Evolutionary conservation across 352 stramenopile genomes (phyloP), one percentile per base, ranked within the genome.

Genomic region (Phytophthora tentaculata): DNA sequence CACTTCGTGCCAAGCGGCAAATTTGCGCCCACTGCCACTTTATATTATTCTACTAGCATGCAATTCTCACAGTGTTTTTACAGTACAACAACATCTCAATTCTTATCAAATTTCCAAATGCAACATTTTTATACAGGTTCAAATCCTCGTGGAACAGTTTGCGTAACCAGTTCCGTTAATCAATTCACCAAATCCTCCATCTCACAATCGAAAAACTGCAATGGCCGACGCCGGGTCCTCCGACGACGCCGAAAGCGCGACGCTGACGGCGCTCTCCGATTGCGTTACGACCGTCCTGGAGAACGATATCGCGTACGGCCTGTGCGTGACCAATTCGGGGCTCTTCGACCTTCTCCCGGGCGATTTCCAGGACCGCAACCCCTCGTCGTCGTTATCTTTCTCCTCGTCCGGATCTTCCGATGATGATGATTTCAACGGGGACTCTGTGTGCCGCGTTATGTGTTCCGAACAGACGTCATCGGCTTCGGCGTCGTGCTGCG

Each of bases 321-420:
- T 76, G 20, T 91, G 83, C 60, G 55, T 90, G 51, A 90, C 86
- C 64, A 89, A 89, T 67, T 78, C 81, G 24, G 81, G 81, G 20
- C 68, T 91, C 35, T 89, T 91, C 57, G 74, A 77, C 55, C 20
- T 73, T 3, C 0, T 77, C 2, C 64, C 69, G 9, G 8, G 10
- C 14, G 43, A 62, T 6, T 69, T 81, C 47, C 24, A 37, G 16
- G 14, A 48, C n/a, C 6, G 7, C 7, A 63, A 50, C 48, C 60
- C 35, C 1, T 64, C 51, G n/a, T n/a, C n/a, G n/a, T n/a, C n/a
- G n/a, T n/a, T n/a, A 3, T 64, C 43, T 1, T 41, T 22, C 51
- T 72, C 49, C 6, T 62, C 50, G 17, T 61, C 57, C 3, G 29
- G 51, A 0, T 76, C 55, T 29, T 56, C 35, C 19, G 16, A 37